Base-by-base conservation (phyloP, 768 basidiomycete genomes). In the Cyclocybe cylindracea region DNA sequence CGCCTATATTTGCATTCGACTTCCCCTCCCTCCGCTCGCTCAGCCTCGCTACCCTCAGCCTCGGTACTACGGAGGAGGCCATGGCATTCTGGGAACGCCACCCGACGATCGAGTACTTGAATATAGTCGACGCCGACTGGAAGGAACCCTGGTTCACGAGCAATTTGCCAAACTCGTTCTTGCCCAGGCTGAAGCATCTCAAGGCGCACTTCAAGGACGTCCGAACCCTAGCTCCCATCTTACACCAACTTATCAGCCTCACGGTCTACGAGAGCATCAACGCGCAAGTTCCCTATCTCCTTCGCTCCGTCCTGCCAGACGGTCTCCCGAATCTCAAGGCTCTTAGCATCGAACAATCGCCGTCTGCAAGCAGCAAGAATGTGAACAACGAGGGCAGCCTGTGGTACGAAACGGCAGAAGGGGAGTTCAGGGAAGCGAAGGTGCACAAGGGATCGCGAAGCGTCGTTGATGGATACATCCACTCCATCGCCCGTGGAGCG, bases 281-380 rank as follows among this genome's bases (percentile, higher is more conserved):
- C 7, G 44, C 50, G 0, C 61, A 63, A 35, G 53, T 61, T 29
- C 57, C 61, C 0, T 63, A 59, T 48, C 56, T 62, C 3, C 48
- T 63, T 4, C 57, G 59, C n/a, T 19, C 31, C 4, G 31, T 60
- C 7, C 37, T 58, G 8, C 57, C 61, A 7, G n/a, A 46, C 13
- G 59, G 59, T 1, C 35, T 63, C 7, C 55, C 55, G 10, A 39
- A 52, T 3, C 35, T 62, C 2, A 33, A 44, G 43, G 53, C 47
- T 10, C 55, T 62, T 9, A 54, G 46, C 10, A 53, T 62, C 35
- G 39, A 51, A 8, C 56, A 56, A 14, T n/a, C 24, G 3, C 16
- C 29, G 10, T 18, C 29, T 5, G 9, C 29, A 13, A 13, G 36
- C 31, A 32, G 37, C 2, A 13, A 55, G 5, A 39, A 24, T 2